Evolutionary conservation across 441 rosid genomes (phyloP).

Genomic region (Pelargonium fulgidum): DNA sequence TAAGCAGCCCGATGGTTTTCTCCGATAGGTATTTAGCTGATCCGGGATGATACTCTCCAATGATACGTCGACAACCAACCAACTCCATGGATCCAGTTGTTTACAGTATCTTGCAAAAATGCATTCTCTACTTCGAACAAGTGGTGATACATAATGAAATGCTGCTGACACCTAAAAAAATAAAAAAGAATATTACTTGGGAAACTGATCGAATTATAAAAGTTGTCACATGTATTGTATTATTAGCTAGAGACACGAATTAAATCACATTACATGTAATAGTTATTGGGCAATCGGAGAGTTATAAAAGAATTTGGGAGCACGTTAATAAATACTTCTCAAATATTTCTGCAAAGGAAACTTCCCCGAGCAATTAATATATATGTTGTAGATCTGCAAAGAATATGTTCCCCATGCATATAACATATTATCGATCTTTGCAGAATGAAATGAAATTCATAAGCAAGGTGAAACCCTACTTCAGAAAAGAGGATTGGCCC

Average conservation of each 20-base stretch:
- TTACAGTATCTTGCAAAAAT: slow-evolving; percentile 45
- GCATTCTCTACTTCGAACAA: slow-evolving; percentile 35
- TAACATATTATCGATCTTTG: too few species aligned
- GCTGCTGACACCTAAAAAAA: slow-evolving; percentile 38
- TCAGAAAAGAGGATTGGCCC: too few species aligned
- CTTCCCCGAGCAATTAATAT: background rate
- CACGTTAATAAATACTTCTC: background rate
- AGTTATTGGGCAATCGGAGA: background rate
- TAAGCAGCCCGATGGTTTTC: slow-evolving; percentile 53
- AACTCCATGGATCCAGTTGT: slow-evolving; percentile 23
- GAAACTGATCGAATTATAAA: background rate
- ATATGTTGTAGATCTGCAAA: background rate
- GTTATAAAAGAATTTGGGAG: background rate
- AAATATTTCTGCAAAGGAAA: background rate
- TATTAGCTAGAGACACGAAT: background rate
- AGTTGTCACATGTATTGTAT: background rate
- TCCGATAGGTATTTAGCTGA: slow-evolving; percentile 23
- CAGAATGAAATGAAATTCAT: too few species aligned
- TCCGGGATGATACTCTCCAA: slow-evolving; percentile 40
- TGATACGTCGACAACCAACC: slow-evolving; percentile 58
- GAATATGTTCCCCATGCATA: background rate
- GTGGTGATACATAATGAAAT: slow-evolving; percentile 40
- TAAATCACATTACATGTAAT: background rate
- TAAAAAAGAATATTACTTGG: background rate
- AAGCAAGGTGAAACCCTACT: too few species aligned